A percentile compares a stretch with the other conserved stretches of the same genome.
These are phyloP conservation scores for Acer yangbiense DNA, from an alignment of 345 rosid species.

Conservation along the genomic window DNA sequence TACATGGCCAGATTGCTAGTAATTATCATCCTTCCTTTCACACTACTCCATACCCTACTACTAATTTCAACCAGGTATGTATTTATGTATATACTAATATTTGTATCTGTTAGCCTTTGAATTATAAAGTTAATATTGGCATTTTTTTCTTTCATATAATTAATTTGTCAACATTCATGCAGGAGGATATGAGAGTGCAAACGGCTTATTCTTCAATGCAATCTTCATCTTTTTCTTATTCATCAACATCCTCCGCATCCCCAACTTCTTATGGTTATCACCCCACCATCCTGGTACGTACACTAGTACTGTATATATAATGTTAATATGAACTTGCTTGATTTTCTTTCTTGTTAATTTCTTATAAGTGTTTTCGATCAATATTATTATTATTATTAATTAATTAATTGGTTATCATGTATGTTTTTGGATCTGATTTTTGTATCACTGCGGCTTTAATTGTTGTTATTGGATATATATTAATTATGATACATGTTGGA, in stretches of 20 bases:
- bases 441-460: constrained; percentile 17
- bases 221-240: constrained; percentile 61
- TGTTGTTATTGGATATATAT: constrained; percentile 10
- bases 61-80: constrained; percentile 63
- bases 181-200: constrained; percentile 78
- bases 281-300: constrained; percentile 63
- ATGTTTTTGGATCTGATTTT: constrained; percentile 18
- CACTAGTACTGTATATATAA: too few relatives aligned
- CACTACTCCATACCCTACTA: constrained; percentile 43
- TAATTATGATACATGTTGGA: neutral
- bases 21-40: constrained; percentile 44
- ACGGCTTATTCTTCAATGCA: constrained; percentile 55
- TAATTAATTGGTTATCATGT: constrained; percentile 16
- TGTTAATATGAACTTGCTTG: neutral
- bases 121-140: neutral
- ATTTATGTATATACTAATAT: too few relatives aligned
- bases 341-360: neutral
- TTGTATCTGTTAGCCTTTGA: neutral
- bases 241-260: constrained; percentile 52
- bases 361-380: neutral
- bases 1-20: constrained; percentile 57
- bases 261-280: constrained; percentile 62
- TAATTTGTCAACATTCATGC: constrained; percentile 30
- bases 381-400: constrained; percentile 1
- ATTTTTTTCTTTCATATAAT: neutral